Base-by-base conservation (phyloP, 441 rosid genomes). In the Bruguiera hainesii region DNA sequence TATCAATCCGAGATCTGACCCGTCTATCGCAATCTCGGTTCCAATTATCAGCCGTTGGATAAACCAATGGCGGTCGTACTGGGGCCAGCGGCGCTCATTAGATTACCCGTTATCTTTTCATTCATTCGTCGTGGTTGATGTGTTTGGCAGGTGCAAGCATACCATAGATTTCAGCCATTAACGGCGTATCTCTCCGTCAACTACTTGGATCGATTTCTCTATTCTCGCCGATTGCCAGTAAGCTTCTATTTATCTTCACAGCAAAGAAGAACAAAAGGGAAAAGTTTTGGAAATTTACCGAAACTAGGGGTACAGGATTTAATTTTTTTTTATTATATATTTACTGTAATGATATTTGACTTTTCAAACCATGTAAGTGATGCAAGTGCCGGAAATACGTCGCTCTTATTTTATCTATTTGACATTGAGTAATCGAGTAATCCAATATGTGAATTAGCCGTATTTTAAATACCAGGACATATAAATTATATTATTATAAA, bases 141-240 rank as follows among this genome's bases (percentile, higher is more conserved):
- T 66, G 71, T 26, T 78, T 56, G 67, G 64, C 83, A 94, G 98
- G 96, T 87, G 66, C 93, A 83, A 64, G 81, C 89, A 9, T 83
- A 73, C 72, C 79, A 82, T 71, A 83, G 78, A 37, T 91, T 94
- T 78, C 96, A 74, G 79, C 96, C 97, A 33, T 61, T 91, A 56
- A 94, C 98, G 89, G 97, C 95, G 78, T 91, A 89, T 75, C 93
- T 94, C 68, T 77, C 98, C 86, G 92, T 94, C 67, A 94, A 94
- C 83, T 94, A 94, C 79, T 65, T 91, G 78, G 98, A 94, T 65
- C 93, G 98, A 69, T 94, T 88, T 78, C 81, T 94, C 3, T 82
- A 80, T 68, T 85, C 89, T 69, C 91, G 83, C 65, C 75, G 78
- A 1, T 68, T 87, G 82, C 96, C 89, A 88, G 98, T 94, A 78